Evolutionary conservation across 139 green algal species (phyloP).

Genomic region (Picochlorum sp.): DNA sequence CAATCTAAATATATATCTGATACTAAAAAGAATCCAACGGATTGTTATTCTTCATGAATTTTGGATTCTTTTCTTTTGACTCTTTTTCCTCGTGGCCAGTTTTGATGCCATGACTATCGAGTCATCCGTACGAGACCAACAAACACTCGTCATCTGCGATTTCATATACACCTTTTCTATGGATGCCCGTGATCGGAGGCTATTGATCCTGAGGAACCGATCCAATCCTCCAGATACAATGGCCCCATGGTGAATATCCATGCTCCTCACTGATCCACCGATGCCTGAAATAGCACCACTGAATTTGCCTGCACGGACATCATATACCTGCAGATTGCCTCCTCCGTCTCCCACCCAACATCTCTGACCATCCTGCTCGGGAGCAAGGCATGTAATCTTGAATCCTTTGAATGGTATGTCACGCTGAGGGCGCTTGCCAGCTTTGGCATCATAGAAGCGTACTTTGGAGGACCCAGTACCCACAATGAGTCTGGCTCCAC

Average conservation of each 20-base stretch:
- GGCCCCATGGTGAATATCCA: slow-evolving; percentile 37
- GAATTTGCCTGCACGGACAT: slow-evolving; percentile 35
- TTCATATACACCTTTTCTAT: slow-evolving; percentile 53
- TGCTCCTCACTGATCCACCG: slow-evolving; percentile 27
- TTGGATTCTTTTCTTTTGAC: too few species aligned
- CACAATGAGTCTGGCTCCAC: slow-evolving; percentile 17
- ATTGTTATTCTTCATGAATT: too few species aligned
- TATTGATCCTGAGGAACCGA: slow-evolving; percentile 53
- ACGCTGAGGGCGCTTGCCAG: slow-evolving; percentile 51
- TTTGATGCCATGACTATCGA: too few species aligned
- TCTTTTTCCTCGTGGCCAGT: too few species aligned
- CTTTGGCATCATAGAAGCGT: slow-evolving; percentile 32
- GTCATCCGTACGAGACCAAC: not conserved
- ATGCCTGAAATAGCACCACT: slow-evolving; percentile 37
- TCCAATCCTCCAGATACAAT: slow-evolving; percentile 59
- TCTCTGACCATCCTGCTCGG: slow-evolving; percentile 32
- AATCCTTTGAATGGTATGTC: slow-evolving; percentile 43
- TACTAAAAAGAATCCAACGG: too few species aligned
- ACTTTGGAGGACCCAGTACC: slow-evolving; percentile 38
- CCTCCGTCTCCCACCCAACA: slow-evolving; percentile 54
- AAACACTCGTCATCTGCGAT: slow-evolving; percentile 41
- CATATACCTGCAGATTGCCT: slow-evolving; percentile 48
- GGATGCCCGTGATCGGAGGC: slow-evolving; percentile 23
- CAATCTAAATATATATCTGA: too few species aligned
- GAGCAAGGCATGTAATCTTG: slow-evolving; percentile 36